phyloP scores from a whole-genome alignment of 1,139 yeast species.

The Protomyces gravidus region DNA sequence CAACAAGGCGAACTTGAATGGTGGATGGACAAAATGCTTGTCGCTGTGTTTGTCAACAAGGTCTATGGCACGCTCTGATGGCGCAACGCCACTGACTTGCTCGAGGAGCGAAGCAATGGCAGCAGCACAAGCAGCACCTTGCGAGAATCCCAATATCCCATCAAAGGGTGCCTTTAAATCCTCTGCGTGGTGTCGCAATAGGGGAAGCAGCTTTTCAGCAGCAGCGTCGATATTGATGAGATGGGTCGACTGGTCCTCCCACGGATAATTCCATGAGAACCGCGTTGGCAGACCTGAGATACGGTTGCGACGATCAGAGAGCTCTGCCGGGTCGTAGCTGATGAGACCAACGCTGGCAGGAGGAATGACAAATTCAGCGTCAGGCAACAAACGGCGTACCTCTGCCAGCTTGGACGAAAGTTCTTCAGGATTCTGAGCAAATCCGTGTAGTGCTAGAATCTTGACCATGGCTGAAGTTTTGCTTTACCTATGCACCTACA shows the following conservation, averaged over 20 bases:
- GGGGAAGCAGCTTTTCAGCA: slow-evolving; percentile 33
- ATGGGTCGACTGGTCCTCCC: slow-evolving; percentile 10
- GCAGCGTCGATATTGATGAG: slow-evolving; percentile 15
- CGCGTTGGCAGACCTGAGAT: background rate
- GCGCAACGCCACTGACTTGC: background rate
- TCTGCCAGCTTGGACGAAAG: slow-evolving; percentile 7
- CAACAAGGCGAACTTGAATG: slow-evolving; percentile 65
- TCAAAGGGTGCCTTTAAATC: slow-evolving; percentile 75
- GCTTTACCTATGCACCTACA: background rate
- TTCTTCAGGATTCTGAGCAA: slow-evolving; percentile 39
- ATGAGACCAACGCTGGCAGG: slow-evolving; percentile 8
- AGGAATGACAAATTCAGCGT: slow-evolving; percentile 7
- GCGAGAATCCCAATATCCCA: slow-evolving; percentile 86
- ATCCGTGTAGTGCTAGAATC: slow-evolving; percentile 55
- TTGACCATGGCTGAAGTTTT: slow-evolving; percentile 38
- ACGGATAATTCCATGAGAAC: slow-evolving; percentile 11
- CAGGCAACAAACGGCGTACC: slow-evolving; percentile 8
- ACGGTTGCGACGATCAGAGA: slow-evolving; percentile 10
- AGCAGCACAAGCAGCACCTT: slow-evolving; percentile 82
- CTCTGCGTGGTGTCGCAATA: slow-evolving; percentile 45
- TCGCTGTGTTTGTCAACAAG: slow-evolving; percentile 33
- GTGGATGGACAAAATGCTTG: slow-evolving; percentile 43
- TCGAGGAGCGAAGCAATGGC: slow-evolving; percentile 18
- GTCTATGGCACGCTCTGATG: slow-evolving; percentile 30
- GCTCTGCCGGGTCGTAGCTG: slow-evolving; percentile 12